phyloP scores from a whole-genome alignment of 441 rosid genomes.

The Croton setiger region DNA sequence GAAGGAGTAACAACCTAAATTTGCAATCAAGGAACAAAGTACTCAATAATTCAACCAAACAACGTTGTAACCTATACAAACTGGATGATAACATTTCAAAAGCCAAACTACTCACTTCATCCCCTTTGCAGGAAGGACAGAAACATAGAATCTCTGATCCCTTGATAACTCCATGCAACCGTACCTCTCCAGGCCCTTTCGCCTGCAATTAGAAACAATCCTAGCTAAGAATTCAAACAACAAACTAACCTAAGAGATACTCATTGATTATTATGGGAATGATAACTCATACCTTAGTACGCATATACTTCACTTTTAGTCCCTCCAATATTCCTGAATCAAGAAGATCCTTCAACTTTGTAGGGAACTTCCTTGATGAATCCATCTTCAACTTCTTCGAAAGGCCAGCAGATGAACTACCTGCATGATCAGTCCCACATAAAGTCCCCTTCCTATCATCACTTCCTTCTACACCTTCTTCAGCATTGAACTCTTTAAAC shows the following conservation, averaged over 20 bases:
- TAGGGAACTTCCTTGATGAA: conserved; percentile 41
- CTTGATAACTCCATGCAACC: conserved; percentile 57
- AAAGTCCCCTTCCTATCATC: conserved; percentile 13
- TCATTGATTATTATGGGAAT: background rate
- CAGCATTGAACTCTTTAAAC: conserved; percentile 12
- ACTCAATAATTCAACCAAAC: conserved; percentile 8
- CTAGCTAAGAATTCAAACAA: conserved; percentile 10
- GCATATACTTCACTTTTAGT: conserved; percentile 51
- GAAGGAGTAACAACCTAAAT: conserved; percentile 59
- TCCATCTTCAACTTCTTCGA: conserved; percentile 33
- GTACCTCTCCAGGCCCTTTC: conserved; percentile 40
- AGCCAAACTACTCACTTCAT: conserved; percentile 39
- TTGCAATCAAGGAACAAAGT: conserved; percentile 10
- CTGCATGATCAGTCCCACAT: conserved; percentile 24
- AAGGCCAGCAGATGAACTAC: conserved; percentile 19
- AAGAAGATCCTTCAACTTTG: conserved; percentile 64
- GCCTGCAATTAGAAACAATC: conserved; percentile 30
- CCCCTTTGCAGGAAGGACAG: conserved; percentile 62
- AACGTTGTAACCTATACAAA: background rate
- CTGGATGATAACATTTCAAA: conserved; percentile 2
- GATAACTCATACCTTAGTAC: conserved; percentile 51
- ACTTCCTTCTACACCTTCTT: conserved; percentile 23
- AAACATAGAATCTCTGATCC: conserved; percentile 71
- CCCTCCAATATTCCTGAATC: conserved; percentile 82
- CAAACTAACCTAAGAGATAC: background rate